phyloP scores from a whole-genome alignment of 371 early-diverging fungal species.

The Mortierella sp. region DNA sequence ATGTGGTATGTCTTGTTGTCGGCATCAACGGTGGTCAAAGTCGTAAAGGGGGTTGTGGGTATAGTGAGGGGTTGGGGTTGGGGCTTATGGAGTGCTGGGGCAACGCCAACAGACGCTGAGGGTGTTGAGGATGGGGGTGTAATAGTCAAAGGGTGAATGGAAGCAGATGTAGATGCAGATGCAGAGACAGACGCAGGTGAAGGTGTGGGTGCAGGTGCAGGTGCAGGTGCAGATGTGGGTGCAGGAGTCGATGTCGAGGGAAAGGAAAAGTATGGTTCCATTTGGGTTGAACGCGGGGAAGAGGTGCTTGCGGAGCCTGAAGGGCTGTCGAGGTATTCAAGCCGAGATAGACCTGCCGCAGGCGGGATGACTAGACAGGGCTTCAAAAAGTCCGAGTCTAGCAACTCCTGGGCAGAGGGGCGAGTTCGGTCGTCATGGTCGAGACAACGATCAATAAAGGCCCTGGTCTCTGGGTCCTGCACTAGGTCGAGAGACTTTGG shows the following conservation, averaged over 20 bases:
- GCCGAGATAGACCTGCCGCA: not conserved
- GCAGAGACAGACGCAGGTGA: not conserved
- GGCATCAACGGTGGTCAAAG: slow-evolving; percentile 54
- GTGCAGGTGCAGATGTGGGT: slow-evolving; percentile 4
- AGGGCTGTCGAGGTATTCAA: slow-evolving; percentile 17
- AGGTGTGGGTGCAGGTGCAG: not conserved
- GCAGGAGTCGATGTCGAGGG: slow-evolving; percentile 10
- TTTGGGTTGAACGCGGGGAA: slow-evolving; percentile 22
- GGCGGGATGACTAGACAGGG: slow-evolving; percentile 22
- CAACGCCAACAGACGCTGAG: not conserved
- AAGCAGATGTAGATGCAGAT: not conserved
- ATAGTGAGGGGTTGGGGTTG: slow-evolving; percentile 33
- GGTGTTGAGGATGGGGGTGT: no score
- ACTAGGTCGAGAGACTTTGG: slow-evolving; percentile 81
- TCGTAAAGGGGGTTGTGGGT: slow-evolving; percentile 41
- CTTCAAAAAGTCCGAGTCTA: slow-evolving; percentile 51
- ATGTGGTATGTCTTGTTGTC: slow-evolving; percentile 56
- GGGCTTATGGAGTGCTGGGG: slow-evolving; percentile 13
- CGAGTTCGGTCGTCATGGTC: slow-evolving; percentile 54
- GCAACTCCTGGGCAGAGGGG: slow-evolving; percentile 52
- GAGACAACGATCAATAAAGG: slow-evolving; percentile 81
- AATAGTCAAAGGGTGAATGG: no score
- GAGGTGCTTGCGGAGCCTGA: slow-evolving; percentile 18
- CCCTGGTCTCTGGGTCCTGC: slow-evolving; percentile 74
- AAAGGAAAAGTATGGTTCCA: slow-evolving; percentile 10